These are phyloP conservation scores for Neospermospora avenae DNA, from an alignment of 2,329 filamentous ascomycete genomes.

Conservation along the genomic window DNA sequence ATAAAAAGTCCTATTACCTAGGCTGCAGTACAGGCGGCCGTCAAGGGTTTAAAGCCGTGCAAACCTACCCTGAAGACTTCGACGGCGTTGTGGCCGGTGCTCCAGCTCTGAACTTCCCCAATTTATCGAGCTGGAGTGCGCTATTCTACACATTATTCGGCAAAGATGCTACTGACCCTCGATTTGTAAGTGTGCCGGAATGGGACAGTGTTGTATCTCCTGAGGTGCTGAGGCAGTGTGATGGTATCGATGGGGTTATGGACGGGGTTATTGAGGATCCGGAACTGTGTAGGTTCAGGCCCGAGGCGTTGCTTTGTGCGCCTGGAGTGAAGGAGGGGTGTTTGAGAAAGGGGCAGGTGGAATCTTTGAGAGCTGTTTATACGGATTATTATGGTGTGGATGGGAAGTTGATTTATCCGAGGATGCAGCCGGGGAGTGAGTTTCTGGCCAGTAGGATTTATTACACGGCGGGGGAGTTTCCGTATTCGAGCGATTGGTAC, in stretches of 20 bases:
- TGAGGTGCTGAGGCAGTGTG: constrained; percentile 38
- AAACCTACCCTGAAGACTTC: constrained; percentile 41
- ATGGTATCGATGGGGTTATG: constrained; percentile 38
- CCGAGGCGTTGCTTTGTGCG: constrained; percentile 22
- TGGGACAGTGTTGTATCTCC: constrained; percentile 25
- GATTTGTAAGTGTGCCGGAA: constrained; percentile 8
- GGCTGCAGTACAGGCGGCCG: constrained; percentile 43
- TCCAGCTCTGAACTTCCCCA: constrained; percentile 34
- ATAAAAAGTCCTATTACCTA: constrained; percentile 39
- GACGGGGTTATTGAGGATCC: constrained; percentile 41
- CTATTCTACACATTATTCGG: constrained; percentile 20
- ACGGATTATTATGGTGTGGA: constrained; percentile 40
- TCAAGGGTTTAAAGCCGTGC: constrained; percentile 41
- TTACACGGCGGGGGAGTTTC: constrained; percentile 10
- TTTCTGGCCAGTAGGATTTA: constrained; percentile 27
- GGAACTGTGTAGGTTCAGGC: constrained; percentile 35
- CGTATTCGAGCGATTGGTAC: constrained; percentile 16
- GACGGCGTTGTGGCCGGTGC: constrained; percentile 42
- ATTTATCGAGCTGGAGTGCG: constrained; percentile 21
- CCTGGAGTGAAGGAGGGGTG: constrained; percentile 36
- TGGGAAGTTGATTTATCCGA: constrained; percentile 47
- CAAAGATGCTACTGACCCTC: constrained; percentile 4
- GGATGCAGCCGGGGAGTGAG: constrained; percentile 46
- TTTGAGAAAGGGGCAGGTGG: constrained; percentile 42
- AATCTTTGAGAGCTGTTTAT: constrained; percentile 43